phyloP scores from a whole-genome alignment of 1,284 basidiomycete species.

The Ustanciosporium gigantosporum region DNA sequence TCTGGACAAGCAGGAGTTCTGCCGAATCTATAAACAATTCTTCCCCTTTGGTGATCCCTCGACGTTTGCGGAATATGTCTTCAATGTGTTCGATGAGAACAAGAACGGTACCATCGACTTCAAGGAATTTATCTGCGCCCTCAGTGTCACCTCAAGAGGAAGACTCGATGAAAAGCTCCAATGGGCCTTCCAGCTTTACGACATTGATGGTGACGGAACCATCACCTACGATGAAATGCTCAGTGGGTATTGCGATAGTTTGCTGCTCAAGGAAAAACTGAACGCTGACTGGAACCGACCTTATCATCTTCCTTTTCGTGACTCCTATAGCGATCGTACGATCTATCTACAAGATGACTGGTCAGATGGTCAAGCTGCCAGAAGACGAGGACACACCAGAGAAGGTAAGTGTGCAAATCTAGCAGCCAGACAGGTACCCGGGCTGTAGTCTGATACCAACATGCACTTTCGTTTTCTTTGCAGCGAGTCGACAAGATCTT shows the following conservation, averaged over 20 bases:
- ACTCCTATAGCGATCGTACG: conserved; percentile 51
- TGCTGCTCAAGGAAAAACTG: neutral
- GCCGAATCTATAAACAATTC: conserved; percentile 97
- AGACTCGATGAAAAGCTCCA: conserved; percentile 96
- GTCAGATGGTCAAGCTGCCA: conserved; percentile 97
- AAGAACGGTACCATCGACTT: conserved; percentile 60
- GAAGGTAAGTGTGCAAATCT: conserved; percentile 69
- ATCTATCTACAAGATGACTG: conserved; percentile 64
- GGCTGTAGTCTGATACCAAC: neutral
- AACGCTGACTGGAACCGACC: neutral
- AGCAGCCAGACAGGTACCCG: neutral
- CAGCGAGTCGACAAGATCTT: conserved; percentile 60
- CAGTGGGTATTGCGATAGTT: conserved; percentile 31
- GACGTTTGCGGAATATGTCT: conserved; percentile 97
- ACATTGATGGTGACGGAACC: conserved; percentile 75
- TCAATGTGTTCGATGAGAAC: conserved; percentile 69
- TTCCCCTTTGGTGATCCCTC: conserved; percentile 98
- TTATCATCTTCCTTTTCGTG: no score
- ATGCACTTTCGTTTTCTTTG: neutral
- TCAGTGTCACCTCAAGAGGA: conserved; percentile 91
- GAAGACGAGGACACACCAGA: conserved; percentile 98
- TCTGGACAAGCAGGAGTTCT: conserved; percentile 93
- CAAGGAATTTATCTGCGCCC: conserved; percentile 93
- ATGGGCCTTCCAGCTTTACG: conserved; percentile 99
- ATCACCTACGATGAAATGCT: conserved; percentile 79